Evolutionary conservation across 352 stramenopile species (phyloP), one percentile per base, ranked within the genome.

Genomic region (Phytophthora quininea): DNA sequence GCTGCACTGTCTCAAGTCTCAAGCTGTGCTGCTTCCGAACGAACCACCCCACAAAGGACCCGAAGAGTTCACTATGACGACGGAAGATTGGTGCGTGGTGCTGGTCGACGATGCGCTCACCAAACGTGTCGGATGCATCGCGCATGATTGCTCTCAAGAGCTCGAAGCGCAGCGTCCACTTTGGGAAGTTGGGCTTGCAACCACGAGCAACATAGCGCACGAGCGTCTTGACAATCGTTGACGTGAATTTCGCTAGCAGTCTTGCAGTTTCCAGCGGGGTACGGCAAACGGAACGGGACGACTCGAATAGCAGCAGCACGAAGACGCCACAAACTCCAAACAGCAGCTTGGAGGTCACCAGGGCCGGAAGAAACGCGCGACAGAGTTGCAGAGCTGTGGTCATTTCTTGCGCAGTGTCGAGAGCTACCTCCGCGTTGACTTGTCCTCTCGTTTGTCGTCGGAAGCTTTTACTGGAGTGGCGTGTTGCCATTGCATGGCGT

Each of bases 161-260:
- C 47, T 84, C 76, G 45, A 82, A 74, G 30, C 38, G 50, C 38
- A 84, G 47, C 24, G 76, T 74, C 76, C 76, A 84, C 43, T 62
- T 64, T 11, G 70, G 70, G 40, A 75, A 77, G 7, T 71, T 51
- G 6, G 74, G 56, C 0, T 31, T 57, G 42, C 67, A 75, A 6
- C 74, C 71, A 19, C 71, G 54, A 14, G 40, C 43, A 6, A 60
- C 27, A 35, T 60, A 74, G 9, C 30, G 15, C 42, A 49, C 43
- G 14, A 49, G 43, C 15, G 43, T 40, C 35, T 40, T 40, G 35
- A 11, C 6, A 11, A 40, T 40, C 6, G 35, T 40, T 1, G 35
- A 40, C 35, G 35, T 11, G 35, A 40, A 40, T 11, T 40, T 6
- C 35, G 10, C 35, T 11, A 40, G 35, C 35, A 40, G 35, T 40